Evolutionary conservation across 768 basidiomycete genomes (phyloP).

Genomic region (Fomitopsis serialis): DNA sequence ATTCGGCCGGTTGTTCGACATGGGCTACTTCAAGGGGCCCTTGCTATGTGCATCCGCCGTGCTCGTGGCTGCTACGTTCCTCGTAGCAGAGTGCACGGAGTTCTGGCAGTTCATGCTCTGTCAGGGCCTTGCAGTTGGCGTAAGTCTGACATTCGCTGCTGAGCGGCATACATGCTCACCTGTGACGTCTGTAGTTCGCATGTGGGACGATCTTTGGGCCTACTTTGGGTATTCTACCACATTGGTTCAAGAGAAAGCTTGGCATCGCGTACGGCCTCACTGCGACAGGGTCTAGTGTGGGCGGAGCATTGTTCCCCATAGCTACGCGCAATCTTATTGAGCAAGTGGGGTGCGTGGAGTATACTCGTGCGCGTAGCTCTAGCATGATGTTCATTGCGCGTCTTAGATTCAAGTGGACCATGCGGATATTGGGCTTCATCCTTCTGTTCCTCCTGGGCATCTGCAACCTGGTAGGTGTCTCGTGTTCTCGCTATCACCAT

Average conservation of each 20-base stretch:
- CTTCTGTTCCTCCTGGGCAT: conserved; percentile 38
- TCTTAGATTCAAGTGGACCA: conserved; percentile 71
- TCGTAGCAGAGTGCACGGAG: conserved; percentile 63
- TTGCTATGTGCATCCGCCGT: conserved; percentile 42
- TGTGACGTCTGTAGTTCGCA: conserved; percentile 15
- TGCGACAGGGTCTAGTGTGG: conserved; percentile 62
- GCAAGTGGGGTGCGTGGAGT: conserved; percentile 43
- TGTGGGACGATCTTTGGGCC: conserved; percentile 60
- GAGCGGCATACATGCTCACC: not conserved
- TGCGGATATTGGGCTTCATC: conserved; percentile 65
- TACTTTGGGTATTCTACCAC: conserved; percentile 51
- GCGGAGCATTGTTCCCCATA: conserved; percentile 67
- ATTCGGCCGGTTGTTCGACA: conserved; percentile 66
- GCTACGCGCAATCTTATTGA: conserved; percentile 49
- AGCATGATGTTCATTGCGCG: not conserved
- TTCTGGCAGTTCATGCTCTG: conserved; percentile 80
- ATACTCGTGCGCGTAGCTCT: not conserved
- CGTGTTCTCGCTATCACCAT: too few species aligned
- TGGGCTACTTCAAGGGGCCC: conserved; percentile 58
- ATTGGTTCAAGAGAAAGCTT: conserved; percentile 65
- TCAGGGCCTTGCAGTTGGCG: conserved; percentile 65
- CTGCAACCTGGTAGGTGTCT: conserved; percentile 16
- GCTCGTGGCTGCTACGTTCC: conserved; percentile 51
- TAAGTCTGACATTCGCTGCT: conserved; percentile 27
- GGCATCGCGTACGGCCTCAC: conserved; percentile 55